These are phyloP conservation scores for Daldinia sp. DNA, from an alignment of 2,329 filamentous ascomycete species.

Conservation along the genomic window DNA sequence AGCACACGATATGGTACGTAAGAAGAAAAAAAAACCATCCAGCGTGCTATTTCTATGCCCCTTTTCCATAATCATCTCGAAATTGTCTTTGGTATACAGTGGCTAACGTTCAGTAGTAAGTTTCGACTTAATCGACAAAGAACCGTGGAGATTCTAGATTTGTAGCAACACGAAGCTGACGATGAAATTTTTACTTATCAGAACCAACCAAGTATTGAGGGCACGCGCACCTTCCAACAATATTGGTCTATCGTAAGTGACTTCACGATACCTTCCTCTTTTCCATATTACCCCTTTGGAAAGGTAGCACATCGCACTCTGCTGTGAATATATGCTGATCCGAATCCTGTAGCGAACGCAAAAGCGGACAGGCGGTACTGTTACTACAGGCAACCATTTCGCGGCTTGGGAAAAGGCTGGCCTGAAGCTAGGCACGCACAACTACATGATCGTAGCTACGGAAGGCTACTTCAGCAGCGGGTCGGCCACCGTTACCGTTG, in stretches of 20 bases:
- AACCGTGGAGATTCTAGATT: background rate
- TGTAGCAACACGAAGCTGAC: background rate
- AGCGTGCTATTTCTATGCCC: no score
- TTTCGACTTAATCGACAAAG: background rate
- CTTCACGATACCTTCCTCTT: constrained; percentile 15
- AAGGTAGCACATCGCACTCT: background rate
- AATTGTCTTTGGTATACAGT: no score
- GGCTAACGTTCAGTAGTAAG: background rate
- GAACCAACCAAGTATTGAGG: constrained; percentile 60
- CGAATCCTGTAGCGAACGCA: constrained; percentile 41
- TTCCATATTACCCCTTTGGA: background rate
- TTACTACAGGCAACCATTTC: constrained; percentile 51
- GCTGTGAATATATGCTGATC: background rate
- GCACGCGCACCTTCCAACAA: constrained; percentile 62
- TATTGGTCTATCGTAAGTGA: constrained; percentile 59
- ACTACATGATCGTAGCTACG: constrained; percentile 52
- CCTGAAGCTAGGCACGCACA: constrained; percentile 48
- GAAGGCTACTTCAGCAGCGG: constrained; percentile 59
- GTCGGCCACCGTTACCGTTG: constrained; percentile 53
- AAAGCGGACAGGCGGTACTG: constrained; percentile 37
- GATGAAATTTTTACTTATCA: background rate
- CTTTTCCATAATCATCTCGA: no score
- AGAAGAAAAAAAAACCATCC: no score
- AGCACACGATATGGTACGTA: constrained; percentile 42
- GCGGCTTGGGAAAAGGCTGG: constrained; percentile 49